phyloP scores from a whole-genome alignment of 108 stramenopile species.

The Cyclotella cryptica region DNA sequence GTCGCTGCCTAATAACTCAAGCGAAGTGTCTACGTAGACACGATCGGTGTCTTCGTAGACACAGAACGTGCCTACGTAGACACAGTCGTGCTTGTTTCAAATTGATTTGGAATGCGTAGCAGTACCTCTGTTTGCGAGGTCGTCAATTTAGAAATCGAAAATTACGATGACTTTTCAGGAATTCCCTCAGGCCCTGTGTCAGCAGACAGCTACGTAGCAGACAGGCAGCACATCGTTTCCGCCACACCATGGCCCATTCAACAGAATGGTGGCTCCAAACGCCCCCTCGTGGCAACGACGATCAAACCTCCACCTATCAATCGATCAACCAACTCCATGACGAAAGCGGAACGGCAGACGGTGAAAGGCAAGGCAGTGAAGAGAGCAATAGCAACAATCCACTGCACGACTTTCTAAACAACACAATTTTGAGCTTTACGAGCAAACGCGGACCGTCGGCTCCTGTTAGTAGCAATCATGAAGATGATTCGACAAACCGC shows the following conservation, averaged over 20 bases:
- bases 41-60: too few relatives aligned
- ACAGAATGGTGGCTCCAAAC: slow-evolving; percentile 15
- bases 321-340: not conserved
- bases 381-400: slow-evolving; percentile 2
- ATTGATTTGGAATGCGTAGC: too few relatives aligned
- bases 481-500: not conserved
- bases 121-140: too few relatives aligned
- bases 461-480: not conserved
- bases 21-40: too few relatives aligned
- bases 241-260: not conserved
- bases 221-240: too few relatives aligned
- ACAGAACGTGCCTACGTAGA: too few relatives aligned
- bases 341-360: not conserved
- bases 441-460: not conserved
- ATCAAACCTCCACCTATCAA: slow-evolving; percentile 1
- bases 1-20: too few relatives aligned
- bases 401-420: slow-evolving; percentile 16
- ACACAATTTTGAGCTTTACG: not conserved
- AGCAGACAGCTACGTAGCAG: too few relatives aligned
- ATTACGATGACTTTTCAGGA: too few relatives aligned
- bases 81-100: too few relatives aligned
- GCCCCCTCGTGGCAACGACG: not conserved
- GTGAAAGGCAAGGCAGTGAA: not conserved
- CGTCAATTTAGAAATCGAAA: too few relatives aligned
- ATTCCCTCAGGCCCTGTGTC: too few relatives aligned